Base-by-base conservation (phyloP, 345 rosid genomes). In the Lepidium aucheri region DNA sequence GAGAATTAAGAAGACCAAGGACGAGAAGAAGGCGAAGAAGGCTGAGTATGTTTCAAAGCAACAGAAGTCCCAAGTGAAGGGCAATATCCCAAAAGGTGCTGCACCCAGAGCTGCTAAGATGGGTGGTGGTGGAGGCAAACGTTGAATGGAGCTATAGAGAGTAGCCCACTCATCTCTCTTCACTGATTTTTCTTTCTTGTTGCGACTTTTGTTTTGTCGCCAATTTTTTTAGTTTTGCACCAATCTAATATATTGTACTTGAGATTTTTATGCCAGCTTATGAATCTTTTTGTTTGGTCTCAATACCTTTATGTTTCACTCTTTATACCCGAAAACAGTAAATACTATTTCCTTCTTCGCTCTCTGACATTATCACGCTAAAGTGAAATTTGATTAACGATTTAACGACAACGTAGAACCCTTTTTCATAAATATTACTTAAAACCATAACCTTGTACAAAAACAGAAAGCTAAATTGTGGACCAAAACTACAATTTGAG, bases 71-170 rank as follows among this genome's bases (percentile, higher is more conserved):
- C 82, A 74, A 42, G 42, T 64, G 39, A 89, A 85, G 78, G 70
- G 85, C 15, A 70, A 54, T 38, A 12, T 73, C 50, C 46, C 87
- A 1, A 86, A 78, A 70, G 79, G 84, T 75, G 75, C 75, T 3
- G 83, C 59, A 41, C 81, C 85, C 0, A 86, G 79, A 71, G 87
- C 85, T 34, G 79, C 86, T 35, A 89, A 83, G 75, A 53, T 85
- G 32, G 85, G 93, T 30, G 93, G 91, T n/a, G 92, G 90, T 1
- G 93, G 91, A n/a, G 91, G 96, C 64, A 85, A 78, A 76, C 85
- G 91, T 38, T 86, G 68, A 82, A 40, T 46, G 18, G 52, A 24
- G 54, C 55, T 51, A 18, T 62, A 54, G 63, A 54, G 63, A 12
- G 41, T 72, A 65, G 39, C 54, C 32, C 63, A 62, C 71, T 40